Evolutionary conservation across 176 grass and related monocot genomes (phyloP).

Genomic region (Saccharum officinarum): DNA sequence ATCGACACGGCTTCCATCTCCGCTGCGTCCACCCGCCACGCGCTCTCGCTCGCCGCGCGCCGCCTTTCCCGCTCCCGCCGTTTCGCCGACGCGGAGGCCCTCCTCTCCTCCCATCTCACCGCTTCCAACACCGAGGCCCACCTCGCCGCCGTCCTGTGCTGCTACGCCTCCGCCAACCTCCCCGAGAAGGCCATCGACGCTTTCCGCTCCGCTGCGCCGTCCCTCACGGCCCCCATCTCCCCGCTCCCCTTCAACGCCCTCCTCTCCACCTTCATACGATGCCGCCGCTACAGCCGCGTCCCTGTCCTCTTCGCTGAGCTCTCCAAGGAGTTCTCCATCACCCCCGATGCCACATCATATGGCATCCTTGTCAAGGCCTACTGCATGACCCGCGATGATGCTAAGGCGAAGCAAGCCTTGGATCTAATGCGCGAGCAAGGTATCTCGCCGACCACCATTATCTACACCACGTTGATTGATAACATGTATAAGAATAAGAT

Average conservation of each 20-base stretch:
- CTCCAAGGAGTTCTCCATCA: slow-evolving; percentile 58
- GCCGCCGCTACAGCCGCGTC: slow-evolving; percentile 45
- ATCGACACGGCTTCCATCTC: slow-evolving; percentile 45
- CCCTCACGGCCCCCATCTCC: slow-evolving; percentile 38
- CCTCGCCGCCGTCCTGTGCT: slow-evolving; percentile 61
- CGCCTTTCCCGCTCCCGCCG: slow-evolving; percentile 57
- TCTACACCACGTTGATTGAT: slow-evolving; percentile 67
- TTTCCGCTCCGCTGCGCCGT: slow-evolving; percentile 41
- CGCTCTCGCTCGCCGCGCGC: slow-evolving; percentile 55
- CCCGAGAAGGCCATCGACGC: slow-evolving; percentile 51
- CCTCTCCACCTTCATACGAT: slow-evolving; percentile 61
- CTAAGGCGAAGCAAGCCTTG: slow-evolving; percentile 51
- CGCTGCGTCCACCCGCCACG: slow-evolving; percentile 48
- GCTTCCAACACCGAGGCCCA: slow-evolving; percentile 49
- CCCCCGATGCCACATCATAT: slow-evolving; percentile 60
- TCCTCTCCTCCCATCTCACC: slow-evolving; percentile 50
- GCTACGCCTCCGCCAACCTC: slow-evolving; percentile 59
- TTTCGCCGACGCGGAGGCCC: slow-evolving; percentile 42
- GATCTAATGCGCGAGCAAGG: slow-evolving; percentile 54
- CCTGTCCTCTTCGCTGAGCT: slow-evolving; percentile 54
- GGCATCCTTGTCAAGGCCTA: slow-evolving; percentile 61
- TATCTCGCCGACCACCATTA: slow-evolving; percentile 48
- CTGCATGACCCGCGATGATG: slow-evolving; percentile 39
- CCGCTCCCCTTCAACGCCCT: slow-evolving; percentile 67
- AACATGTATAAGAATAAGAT: slow-evolving; percentile 60